Conservation (phyloP, 768 basidiomycete species). For the Sporobolomyces pararoseus region DNA sequence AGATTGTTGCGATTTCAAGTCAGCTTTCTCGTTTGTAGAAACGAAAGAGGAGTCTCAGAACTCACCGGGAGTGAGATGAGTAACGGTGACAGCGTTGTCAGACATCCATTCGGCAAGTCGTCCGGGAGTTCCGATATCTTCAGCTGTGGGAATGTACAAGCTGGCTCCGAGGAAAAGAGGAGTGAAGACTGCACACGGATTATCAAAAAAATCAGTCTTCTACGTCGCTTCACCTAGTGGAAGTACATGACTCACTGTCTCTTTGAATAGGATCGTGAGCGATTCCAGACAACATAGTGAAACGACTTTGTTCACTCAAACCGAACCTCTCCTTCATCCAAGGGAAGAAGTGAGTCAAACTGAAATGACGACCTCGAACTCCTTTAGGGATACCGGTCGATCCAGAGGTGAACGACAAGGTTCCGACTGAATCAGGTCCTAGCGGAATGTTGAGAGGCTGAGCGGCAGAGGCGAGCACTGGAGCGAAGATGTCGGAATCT, state of each 20-base stretch:
- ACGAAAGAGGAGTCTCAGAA: constrained; percentile 6
- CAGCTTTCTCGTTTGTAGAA: too few species aligned
- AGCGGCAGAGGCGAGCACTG: constrained; percentile 56
- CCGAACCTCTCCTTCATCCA: constrained; percentile 94
- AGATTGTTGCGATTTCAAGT: background rate
- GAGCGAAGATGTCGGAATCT: constrained; percentile 60
- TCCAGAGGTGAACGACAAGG: constrained; percentile 92
- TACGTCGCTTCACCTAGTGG: background rate
- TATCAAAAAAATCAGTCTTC: background rate
- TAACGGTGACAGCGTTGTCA: constrained; percentile 80
- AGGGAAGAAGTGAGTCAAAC: constrained; percentile 97
- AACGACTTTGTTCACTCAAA: constrained; percentile 68
- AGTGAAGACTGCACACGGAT: constrained; percentile 76
- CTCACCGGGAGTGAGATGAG: constrained; percentile 78
- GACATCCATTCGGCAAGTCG: constrained; percentile 99
- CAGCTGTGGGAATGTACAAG: constrained; percentile 90
- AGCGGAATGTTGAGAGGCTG: constrained; percentile 75
- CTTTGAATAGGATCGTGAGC: constrained; percentile 99
- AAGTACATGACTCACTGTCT: constrained; percentile 67
- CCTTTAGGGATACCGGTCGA: constrained; percentile 98
- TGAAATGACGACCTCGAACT: constrained; percentile 91
- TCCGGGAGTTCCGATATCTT: constrained; percentile 95
- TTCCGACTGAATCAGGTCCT: constrained; percentile 93
- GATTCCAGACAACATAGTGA: constrained; percentile 98
- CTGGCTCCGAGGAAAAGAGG: constrained; percentile 95